phyloP scores from a whole-genome alignment of 768 basidiomycete genomes.

The Lentinula sp. region DNA sequence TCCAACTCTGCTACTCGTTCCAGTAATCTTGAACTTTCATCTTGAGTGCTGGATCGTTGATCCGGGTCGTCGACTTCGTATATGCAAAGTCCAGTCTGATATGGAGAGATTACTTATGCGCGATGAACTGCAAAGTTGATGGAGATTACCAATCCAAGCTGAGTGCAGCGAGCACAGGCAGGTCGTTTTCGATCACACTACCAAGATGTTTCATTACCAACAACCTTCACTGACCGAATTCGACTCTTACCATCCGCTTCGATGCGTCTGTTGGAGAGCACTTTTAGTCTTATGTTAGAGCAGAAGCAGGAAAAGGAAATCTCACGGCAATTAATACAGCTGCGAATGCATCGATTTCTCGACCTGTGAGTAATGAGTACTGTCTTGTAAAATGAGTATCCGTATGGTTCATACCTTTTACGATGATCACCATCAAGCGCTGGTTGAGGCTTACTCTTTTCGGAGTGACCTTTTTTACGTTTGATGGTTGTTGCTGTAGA shows the following conservation, averaged over 20 bases:
- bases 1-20: constrained; percentile 79
- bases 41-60: constrained; percentile 46
- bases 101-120: background rate
- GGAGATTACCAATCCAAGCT: constrained; percentile 38
- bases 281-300: background rate
- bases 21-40: constrained; percentile 61
- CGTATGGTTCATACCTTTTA: background rate
- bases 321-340: constrained; percentile 58
- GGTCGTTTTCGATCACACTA: constrained; percentile 47
- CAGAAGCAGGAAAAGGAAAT: background rate
- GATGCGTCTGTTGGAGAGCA: constrained; percentile 35
- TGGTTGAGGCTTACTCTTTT: background rate
- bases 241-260: constrained; percentile 59
- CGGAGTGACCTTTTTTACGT: background rate
- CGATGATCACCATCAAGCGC: constrained; percentile 3
- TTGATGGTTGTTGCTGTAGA: background rate
- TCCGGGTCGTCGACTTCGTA: constrained; percentile 79
- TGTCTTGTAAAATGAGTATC: background rate
- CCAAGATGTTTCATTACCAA: background rate
- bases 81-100: constrained; percentile 73
- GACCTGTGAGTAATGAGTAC: constrained; percentile 25
- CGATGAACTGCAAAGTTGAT: background rate
- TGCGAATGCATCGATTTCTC: constrained; percentile 69
- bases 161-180: constrained; percentile 43
- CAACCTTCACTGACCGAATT: background rate